These are phyloP conservation scores for Fistulinella cinereoalba DNA, from an alignment of 1,284 basidiomycete species.

Conservation along the genomic window DNA sequence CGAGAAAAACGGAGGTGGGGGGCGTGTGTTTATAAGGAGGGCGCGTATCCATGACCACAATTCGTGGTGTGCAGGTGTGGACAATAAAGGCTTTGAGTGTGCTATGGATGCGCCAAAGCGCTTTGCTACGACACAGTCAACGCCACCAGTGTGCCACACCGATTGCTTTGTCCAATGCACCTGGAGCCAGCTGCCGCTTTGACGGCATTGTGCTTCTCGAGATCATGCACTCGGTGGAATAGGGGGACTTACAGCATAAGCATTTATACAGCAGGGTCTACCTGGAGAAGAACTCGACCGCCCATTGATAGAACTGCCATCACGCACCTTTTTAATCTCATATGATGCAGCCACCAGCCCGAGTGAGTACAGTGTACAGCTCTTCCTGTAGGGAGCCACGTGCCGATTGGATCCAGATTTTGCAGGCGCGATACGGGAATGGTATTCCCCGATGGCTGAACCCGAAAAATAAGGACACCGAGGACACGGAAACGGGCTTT, in stretches of 20 bases:
- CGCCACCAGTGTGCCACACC: slow-evolving; percentile 1
- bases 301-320: slow-evolving; percentile 13
- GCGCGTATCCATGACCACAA: slow-evolving; percentile 23
- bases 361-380: slow-evolving; percentile 9
- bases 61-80: slow-evolving; percentile 24
- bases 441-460: slow-evolving; percentile 8
- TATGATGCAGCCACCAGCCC: slow-evolving; percentile 23
- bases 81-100: slow-evolving; percentile 17
- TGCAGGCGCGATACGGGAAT: slow-evolving; percentile 12
- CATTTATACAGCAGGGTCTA: slow-evolving; percentile 13
- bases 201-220: slow-evolving; percentile 8
- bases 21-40: slow-evolving; percentile 23
- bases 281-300: slow-evolving; percentile 6
- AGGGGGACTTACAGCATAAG: slow-evolving; percentile 1
- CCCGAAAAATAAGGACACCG: slow-evolving; percentile 1
- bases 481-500: slow-evolving; percentile 16
- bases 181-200: slow-evolving; percentile 18
- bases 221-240: slow-evolving; percentile 7
- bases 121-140: slow-evolving; percentile 12
- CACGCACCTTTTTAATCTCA: slow-evolving; percentile 28
- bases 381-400: slow-evolving; percentile 20
- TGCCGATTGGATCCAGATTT: slow-evolving; percentile 24
- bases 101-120: slow-evolving; percentile 17
- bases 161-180: slow-evolving; percentile 19
- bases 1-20: slow-evolving; percentile 30